Percentiles rank a stretch among this genome's conserved stretches.
Conservation (phyloP, 176 grass and related monocot species). For the Avena atlantica region DNA sequence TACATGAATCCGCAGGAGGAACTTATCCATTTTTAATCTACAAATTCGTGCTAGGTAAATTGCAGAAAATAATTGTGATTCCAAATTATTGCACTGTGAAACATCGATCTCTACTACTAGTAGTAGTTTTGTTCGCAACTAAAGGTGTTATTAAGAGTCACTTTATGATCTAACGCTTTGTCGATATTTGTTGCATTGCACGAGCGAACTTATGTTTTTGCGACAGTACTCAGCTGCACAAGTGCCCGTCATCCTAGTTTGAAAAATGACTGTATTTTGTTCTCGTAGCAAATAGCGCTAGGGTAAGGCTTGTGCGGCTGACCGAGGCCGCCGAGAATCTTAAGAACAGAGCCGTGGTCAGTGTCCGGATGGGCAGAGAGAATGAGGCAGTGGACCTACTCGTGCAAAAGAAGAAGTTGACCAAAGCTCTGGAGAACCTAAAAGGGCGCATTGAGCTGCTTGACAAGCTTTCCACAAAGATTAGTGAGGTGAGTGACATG, state of each 20-base stretch:
- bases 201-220: too few species aligned
- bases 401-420: conserved; percentile 94
- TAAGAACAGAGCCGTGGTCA: conserved; percentile 66
- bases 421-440: conserved; percentile 75
- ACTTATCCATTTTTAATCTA: neutral
- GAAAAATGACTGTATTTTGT: conserved; percentile 37
- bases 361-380: conserved; percentile 70
- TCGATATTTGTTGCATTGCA: too few species aligned
- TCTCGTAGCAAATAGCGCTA: conserved; percentile 63
- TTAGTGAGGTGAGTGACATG: conserved; percentile 69
- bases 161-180: neutral
- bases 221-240: neutral
- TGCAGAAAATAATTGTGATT: neutral
- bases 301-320: conserved; percentile 80
- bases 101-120: neutral
- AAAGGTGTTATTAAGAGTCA: neutral
- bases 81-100: neutral
- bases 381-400: conserved; percentile 77
- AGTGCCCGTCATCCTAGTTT: conserved; percentile 10
- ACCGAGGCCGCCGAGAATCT: conserved; percentile 92
- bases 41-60: neutral
- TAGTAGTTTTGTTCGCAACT: neutral
- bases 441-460: conserved; percentile 79
- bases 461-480: conserved; percentile 83
- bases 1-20: neutral